A percentile compares a stretch with the other conserved stretches of the same genome.
Evolutionary conservation across 306 rosid species (phyloP).

Genomic region (Quercus robur): DNA sequence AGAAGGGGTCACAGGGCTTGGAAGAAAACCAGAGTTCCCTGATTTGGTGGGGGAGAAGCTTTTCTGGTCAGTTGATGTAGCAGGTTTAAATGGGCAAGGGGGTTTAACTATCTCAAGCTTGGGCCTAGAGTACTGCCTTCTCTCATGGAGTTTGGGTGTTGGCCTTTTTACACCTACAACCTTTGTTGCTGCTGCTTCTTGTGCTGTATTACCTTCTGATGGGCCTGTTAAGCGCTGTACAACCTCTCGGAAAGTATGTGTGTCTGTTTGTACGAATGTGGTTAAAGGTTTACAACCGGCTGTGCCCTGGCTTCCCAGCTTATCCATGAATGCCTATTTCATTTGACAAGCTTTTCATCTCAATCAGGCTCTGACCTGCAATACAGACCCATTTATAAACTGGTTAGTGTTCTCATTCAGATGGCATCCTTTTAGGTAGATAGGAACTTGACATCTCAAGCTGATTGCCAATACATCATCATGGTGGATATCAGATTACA

Average conservation of each 20-base stretch:
- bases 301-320: constrained; percentile 24
- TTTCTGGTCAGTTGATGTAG: constrained; percentile 7
- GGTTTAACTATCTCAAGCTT: constrained; percentile 82
- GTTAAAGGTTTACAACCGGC: constrained; percentile 53
- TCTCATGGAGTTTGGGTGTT: constrained; percentile 64
- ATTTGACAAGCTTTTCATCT: background rate
- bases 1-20: constrained; percentile 64
- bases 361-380: constrained; percentile 22
- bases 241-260: constrained; percentile 61
- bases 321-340: constrained; percentile 41
- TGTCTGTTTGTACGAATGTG: constrained; percentile 74
- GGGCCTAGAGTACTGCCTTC: constrained; percentile 72
- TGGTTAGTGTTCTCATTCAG: background rate
- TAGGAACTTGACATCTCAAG: background rate
- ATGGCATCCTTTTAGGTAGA: background rate
- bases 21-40: constrained; percentile 31
- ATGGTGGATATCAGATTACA: background rate
- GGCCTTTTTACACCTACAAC: constrained; percentile 23
- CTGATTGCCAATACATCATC: background rate
- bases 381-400: background rate
- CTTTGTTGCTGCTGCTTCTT: constrained; percentile 27
- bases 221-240: constrained; percentile 81
- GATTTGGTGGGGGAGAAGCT: constrained; percentile 36
- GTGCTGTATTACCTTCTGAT: constrained; percentile 30
- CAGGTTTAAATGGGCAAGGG: constrained; percentile 21